A percentile compares a stretch with the other conserved stretches of the same genome.
Evolutionary conservation across 2,329 filamentous ascomycete genomes (phyloP).

Genomic region (Penicillium decumbens): DNA sequence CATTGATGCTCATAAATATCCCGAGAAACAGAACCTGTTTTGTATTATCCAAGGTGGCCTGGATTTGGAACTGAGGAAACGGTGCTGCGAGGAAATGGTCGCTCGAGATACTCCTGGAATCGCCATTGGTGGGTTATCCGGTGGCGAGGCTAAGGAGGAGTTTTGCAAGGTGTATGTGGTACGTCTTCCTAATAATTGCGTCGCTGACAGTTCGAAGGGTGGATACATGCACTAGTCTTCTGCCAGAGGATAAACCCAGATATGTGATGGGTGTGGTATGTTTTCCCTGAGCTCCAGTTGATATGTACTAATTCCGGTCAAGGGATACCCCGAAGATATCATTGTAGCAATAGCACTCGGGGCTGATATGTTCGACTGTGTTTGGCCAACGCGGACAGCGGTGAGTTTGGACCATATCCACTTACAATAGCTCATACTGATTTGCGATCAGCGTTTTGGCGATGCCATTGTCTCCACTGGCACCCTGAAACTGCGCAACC

Average conservation of each 20-base stretch:
- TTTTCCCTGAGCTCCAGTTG: background rate
- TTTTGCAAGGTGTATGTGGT: slow-evolving; percentile 70
- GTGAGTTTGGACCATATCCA: slow-evolving; percentile 38
- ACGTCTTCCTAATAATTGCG: background rate
- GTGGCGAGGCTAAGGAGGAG: slow-evolving; percentile 87
- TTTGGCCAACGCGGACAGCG: slow-evolving; percentile 95
- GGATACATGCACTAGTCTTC: slow-evolving; percentile 72
- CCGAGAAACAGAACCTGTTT: slow-evolving; percentile 83
- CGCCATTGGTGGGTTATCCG: slow-evolving; percentile 89
- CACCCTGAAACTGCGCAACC: slow-evolving; percentile 77
- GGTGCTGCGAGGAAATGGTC: slow-evolving; percentile 85
- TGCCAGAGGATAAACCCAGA: slow-evolving; percentile 88
- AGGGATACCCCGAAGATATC: slow-evolving; percentile 91
- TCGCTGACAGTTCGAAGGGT: slow-evolving; percentile 48
- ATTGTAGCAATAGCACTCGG: slow-evolving; percentile 89
- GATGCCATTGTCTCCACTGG: slow-evolving; percentile 82
- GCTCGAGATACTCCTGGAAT: slow-evolving; percentile 89
- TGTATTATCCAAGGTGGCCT: slow-evolving; percentile 97
- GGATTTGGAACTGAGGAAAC: slow-evolving; percentile 75
- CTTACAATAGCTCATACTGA: slow-evolving; percentile 1
- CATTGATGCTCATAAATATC: slow-evolving; percentile 80
- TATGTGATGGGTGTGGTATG: slow-evolving; percentile 94
- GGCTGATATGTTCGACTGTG: slow-evolving; percentile 99
- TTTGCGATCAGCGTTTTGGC: slow-evolving; percentile 63
- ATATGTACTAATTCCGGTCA: slow-evolving; percentile 14